Percentiles rank a stretch among this genome's conserved stretches.
Evolutionary conservation across 495 filamentous ascomycete species (phyloP).

Genomic region (Aspergillus campestris): DNA sequence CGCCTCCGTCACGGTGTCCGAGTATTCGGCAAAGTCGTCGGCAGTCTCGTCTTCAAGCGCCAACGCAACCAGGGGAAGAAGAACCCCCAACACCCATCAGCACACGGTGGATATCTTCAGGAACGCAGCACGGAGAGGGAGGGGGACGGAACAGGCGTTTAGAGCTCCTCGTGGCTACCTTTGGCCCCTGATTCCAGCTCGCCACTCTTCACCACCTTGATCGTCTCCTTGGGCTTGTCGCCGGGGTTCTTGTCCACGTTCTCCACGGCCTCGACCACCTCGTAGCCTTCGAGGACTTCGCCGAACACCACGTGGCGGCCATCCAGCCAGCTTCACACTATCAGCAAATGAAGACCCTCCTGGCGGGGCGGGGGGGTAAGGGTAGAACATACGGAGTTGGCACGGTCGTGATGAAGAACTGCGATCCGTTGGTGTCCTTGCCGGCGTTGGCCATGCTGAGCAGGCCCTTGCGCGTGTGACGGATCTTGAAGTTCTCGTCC

Average conservation of each 20-base stretch:
- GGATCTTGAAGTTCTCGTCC: slow-evolving; percentile 99
- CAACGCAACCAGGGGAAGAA: too few species aligned
- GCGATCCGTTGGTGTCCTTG: slow-evolving; percentile 95
- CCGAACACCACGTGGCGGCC: slow-evolving; percentile 87
- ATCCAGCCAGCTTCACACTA: slow-evolving; percentile 66
- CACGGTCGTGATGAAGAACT: slow-evolving; percentile 95
- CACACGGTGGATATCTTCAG: slow-evolving; percentile 16
- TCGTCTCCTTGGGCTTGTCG: slow-evolving; percentile 64
- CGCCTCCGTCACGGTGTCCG: background rate
- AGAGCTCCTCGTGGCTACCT: slow-evolving; percentile 98
- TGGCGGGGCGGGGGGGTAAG: too few species aligned
- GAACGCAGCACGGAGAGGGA: slow-evolving; percentile 17
- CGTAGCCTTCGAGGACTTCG: slow-evolving; percentile 85
- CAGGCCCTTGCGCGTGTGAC: slow-evolving; percentile 61
- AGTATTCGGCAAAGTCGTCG: too few species aligned
- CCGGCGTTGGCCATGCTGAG: slow-evolving; percentile 94
- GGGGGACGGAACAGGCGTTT: slow-evolving; percentile 30
- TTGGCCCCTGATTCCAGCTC: slow-evolving; percentile 68
- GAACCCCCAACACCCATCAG: slow-evolving; percentile 23
- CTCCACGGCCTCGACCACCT: slow-evolving; percentile 84
- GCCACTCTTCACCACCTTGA: slow-evolving; percentile 93
- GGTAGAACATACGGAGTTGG: slow-evolving; percentile 72
- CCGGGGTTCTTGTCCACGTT: slow-evolving; percentile 57
- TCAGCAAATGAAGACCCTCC: too few species aligned
- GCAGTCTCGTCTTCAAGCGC: too few species aligned